Conservation (phyloP, 306 rosid species). For the Lathyrus sativus region DNA sequence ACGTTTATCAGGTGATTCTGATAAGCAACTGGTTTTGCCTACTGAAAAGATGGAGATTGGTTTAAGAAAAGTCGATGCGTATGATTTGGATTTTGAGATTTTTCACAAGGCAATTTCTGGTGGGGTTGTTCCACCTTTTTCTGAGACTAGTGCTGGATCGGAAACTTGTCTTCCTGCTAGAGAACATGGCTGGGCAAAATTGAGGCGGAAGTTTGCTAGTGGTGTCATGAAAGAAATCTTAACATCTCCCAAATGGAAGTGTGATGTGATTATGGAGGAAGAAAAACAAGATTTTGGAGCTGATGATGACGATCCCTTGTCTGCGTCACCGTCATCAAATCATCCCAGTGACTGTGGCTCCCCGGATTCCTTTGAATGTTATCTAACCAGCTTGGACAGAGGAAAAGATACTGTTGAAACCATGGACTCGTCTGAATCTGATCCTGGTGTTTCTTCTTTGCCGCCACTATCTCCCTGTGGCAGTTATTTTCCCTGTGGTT, state of each 20-base stretch:
- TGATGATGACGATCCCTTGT: conserved; percentile 45
- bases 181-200: conserved; percentile 80
- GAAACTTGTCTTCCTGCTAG: conserved; percentile 86
- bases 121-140: conserved; percentile 86
- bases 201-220: conserved; percentile 57
- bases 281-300: conserved; percentile 39
- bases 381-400: conserved; percentile 38
- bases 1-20: conserved; percentile 42
- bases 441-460: conserved; percentile 42
- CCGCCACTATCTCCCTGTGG: conserved; percentile 52
- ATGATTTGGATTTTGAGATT: conserved; percentile 77
- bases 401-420: conserved; percentile 37
- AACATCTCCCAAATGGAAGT: conserved; percentile 51
- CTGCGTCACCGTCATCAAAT: conserved; percentile 49
- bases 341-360: conserved; percentile 52
- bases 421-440: conserved; percentile 45
- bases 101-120: conserved; percentile 83
- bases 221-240: conserved; percentile 63
- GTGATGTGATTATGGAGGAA: conserved; percentile 46
- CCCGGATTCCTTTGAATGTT: conserved; percentile 69
- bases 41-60: conserved; percentile 42
- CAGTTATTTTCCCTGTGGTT: conserved; percentile 59
- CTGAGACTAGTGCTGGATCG: conserved; percentile 58
- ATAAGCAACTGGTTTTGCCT: conserved; percentile 26
- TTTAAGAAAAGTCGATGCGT: conserved; percentile 64